Base-by-base conservation (phyloP, 768 basidiomycete genomes). In the Tulasnella sp. region DNA sequence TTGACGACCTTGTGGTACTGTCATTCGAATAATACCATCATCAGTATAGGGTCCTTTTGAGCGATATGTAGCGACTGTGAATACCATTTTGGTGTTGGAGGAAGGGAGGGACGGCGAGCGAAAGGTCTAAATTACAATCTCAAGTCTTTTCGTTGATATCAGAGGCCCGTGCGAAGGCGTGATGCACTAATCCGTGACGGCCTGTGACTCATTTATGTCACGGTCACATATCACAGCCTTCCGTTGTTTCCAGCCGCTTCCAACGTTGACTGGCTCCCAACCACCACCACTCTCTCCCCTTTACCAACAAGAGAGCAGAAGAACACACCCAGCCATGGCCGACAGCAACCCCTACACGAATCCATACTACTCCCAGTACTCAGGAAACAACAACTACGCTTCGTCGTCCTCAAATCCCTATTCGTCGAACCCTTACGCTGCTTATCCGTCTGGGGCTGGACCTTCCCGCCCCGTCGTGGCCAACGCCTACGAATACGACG, bases 1-100 rank as follows among this genome's bases (percentile, higher is more conserved):
- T 99, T 98, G 85, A 95, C 81, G 77, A 90, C 90, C 85, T 98
- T 98, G 85, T 97, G 91, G 87, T 97, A 98, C 69, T 70, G 42
- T 29, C 5, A 29, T 59, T 59, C 11, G 34, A 14, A 42, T 44
- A 44, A 40, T 2, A 26, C 0, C 12, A 36, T 36, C 1, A 34
- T 65, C 19, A 65, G 39, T n/a, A 0, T 22, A 9, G 22, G 35
- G 64, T 37, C 12, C 64, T 6, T 36, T 34, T 34, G 36, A 34
- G 17, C 35, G 35, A 7, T n/a, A n/a, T 5, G 6, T 16, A 6
- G 17, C 29, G 0, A 7, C 34, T 11, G 35, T 29, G n/a, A n/a
- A 22, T 65, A 65, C 64, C 52, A 59, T 59, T 59, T 59, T 65
- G 64, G 35, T 14, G 39, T 65, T 65, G 64, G n/a, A 40, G 35